Evolutionary conservation across 2,329 filamentous ascomycete genomes (phyloP), one percentile per base, ranked within the genome.

Genomic region (Teratosphaeria epicoccoides): DNA sequence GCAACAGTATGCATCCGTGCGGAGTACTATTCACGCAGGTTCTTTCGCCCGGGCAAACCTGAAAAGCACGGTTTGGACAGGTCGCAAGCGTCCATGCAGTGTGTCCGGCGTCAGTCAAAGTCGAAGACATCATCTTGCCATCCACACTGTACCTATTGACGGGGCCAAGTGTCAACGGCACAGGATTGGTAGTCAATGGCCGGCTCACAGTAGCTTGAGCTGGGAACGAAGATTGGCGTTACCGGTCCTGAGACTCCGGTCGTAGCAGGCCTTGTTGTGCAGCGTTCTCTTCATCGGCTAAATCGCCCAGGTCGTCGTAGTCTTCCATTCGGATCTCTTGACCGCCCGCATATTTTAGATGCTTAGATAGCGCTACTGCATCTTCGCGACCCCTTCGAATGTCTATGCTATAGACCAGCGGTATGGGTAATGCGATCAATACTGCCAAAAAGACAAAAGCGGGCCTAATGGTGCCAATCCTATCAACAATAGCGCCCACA

Each of bases 401-500:
- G 66, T 96, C 78, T 29, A 98, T 86, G 50, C 88, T 79, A 65
- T 83, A 85, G 69, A 97, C 87, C 47, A 97, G 73, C 1, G 88
- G 88, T 17, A 90, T 83, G 0, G 93, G 90, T 1, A 94, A 69
- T 6, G 85, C 84, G 6, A 98, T 86, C 14, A 97, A 71, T 4
- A 82, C 75, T 0, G 88, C 88, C 40, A 98, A 74, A 66, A 97
- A 98, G 76, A 86, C 88, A 68, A 98, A 98, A 90, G 43, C 46
- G 10, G 74, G 73, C 52, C 74, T 64, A 49, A 76, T 76, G 49
- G 74, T 71, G 6, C 73, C 74, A 45, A 68, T 73, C 2, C 67
- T 80, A 69, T 97, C 90, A 11, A 93, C 95, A 58, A 98, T 95
- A 11, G 83, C 82, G 1, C 90, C 93, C 0, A 98, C 93, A 64